Evolutionary conservation across 2,329 filamentous ascomycete species (phyloP), one percentile per base, ranked within the genome.

Genomic region (Verticillium isaacii): DNA sequence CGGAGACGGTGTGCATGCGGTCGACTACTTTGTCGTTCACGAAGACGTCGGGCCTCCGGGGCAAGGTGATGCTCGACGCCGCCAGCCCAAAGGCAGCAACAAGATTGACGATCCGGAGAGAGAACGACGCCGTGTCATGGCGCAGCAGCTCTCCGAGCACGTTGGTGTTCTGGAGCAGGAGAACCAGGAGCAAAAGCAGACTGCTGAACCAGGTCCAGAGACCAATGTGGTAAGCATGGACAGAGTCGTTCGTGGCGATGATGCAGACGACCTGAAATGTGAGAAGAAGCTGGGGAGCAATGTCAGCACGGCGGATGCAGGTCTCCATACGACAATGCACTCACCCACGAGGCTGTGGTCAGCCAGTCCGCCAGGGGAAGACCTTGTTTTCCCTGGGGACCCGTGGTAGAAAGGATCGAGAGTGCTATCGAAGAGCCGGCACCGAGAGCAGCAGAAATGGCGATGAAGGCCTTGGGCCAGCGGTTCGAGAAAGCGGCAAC

Each of bases 1-100:
- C 83, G 2, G 87, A 87, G 3, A 78, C 79, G 0, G 87, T 89
- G 67, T 80, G 81, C 74, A 89, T 82, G 17, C 78, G 77, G 69
- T 93, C 90, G 36, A 94, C 87, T 3, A 79, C 70, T 56, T 80
- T 77, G 32, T 80, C 86, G 45, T 87, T 65, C 68, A 81, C 77
- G 68, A 81, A 91, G 19, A 93, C 86, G 60, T 87, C 80, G 3
- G 90, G 90, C 12, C 90, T 82, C 54, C 90, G 82, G 4, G 88
- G 89, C 15, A 92, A 76, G 1, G 81, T 79, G 14, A 89, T 64
- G 65, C 82, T 82, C 17, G 78, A 74, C 55, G 83, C 65, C 15
- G 76, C 73, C 19, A 85, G 73, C n/a, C 74, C 68, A n/a, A 85
- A 34, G 15, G 77, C 72, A 12, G 77, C 70, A 9, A 71, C 72